phyloP scores from a whole-genome alignment of 306 rosid species.

The Arachis stenosperma region DNA sequence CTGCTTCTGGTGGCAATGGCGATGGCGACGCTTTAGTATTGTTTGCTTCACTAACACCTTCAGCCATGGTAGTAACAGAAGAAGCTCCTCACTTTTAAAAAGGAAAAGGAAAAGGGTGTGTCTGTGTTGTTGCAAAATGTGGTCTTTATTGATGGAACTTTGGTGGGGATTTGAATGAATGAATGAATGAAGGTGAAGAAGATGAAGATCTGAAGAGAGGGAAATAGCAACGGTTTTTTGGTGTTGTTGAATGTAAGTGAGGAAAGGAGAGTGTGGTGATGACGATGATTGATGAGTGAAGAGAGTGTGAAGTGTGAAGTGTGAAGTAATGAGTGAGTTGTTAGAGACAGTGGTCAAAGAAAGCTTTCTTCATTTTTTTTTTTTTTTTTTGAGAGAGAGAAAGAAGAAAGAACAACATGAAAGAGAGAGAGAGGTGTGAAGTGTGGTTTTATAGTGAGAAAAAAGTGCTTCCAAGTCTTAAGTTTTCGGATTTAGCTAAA shows the following conservation, averaged over 20 bases:
- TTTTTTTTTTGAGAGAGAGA: no score
- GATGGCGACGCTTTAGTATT: no score
- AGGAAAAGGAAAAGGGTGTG: no score
- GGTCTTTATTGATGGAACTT: no score
- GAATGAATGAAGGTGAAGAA: no score
- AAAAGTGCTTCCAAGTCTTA: background rate
- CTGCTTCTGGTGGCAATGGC: conserved; percentile 64
- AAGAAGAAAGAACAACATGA: conserved; percentile 36
- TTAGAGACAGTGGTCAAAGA: conserved; percentile 72
- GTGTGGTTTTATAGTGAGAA: conserved; percentile 51
- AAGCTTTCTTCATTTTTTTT: background rate
- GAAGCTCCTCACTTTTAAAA: background rate
- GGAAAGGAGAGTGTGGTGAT: background rate
- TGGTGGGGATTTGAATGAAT: no score
- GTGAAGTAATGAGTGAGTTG: background rate
- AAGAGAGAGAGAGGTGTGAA: conserved; percentile 44
- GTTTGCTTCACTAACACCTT: conserved; percentile 51
- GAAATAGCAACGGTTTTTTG: no score
- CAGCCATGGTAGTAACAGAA: conserved; percentile 51
- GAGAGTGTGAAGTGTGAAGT: no score
- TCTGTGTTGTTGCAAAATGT: no score
- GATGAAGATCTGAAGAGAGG: no score
- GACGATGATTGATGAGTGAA: no score
- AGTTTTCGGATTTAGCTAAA: no score
- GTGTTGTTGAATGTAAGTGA: background rate